Evolutionary conservation across 2,329 filamentous ascomycete genomes (phyloP), one percentile per base, ranked within the genome.

Genomic region (Trichoderma oligosporum): DNA sequence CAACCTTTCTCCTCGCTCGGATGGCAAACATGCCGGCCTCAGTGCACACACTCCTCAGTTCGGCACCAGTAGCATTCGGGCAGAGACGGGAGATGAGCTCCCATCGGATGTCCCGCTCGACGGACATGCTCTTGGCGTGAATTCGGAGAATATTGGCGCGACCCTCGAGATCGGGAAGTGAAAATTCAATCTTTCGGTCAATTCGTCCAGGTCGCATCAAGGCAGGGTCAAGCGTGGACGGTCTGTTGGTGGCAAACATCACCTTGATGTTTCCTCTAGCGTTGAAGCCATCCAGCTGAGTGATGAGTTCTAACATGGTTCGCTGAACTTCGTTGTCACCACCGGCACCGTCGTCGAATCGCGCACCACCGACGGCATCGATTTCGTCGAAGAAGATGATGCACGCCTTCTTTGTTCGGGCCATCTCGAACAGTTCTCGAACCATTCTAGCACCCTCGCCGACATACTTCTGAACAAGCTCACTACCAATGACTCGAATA

Each of bases 1-100:
- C 94, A 14, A 99, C 91, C 88, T 99, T 99, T 77, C 94, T 87
- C 72, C 94, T 80, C 35, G 90, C 90, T 45, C 94, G 85, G 64
- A 99, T 97, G 60, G 94, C 94, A 70, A 96, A 99, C 93, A 99
- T 97, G 64, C 94, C 94, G 1, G 94, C 93, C 76, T 99, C 94
- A 7, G 94, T 99, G 65, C 94, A 96, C 60, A 99, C 94, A 77
- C 91, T 96, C 68, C 94, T 85, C 71, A 99, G 77, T 76, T 99
- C 94, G 49, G 94, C 94, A 78, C 94, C 94, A 1, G 94, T 99
- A 53, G 92, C 89, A 76, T 99, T 99, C 64, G 94, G 94, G 77
- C 94, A 99, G 62, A 99, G 82, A 66, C 94, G 87, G 18, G 92
- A 97, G 70, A 99, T 97, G 63, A 99, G 83, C 78, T 99, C 94